Evolutionary conservation across 495 filamentous ascomycete genomes (phyloP).

Genomic region (Aspergillus ellipticus): DNA sequence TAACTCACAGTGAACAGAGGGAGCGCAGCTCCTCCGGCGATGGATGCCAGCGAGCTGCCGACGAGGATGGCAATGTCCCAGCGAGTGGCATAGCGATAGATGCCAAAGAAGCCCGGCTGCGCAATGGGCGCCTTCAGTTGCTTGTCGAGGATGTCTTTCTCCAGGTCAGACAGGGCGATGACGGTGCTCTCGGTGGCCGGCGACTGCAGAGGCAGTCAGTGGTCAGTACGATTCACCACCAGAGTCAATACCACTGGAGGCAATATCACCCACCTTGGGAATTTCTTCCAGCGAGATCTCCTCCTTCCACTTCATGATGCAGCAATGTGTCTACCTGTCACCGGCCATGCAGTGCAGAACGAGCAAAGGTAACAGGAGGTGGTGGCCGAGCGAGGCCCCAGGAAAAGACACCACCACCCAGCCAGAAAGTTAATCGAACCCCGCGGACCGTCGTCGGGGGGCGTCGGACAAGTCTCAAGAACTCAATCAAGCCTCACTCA

Average conservation of each 20-base stretch:
- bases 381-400: neutral
- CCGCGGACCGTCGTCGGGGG: too few species aligned
- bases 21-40: constrained; percentile 73
- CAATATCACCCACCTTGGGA: neutral
- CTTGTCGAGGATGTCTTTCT: constrained; percentile 61
- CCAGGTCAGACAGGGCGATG: constrained; percentile 24
- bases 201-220: too few species aligned
- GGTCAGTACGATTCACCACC: too few species aligned
- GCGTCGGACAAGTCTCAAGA: too few species aligned
- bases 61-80: constrained; percentile 70
- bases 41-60: constrained; percentile 59
- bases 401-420: neutral
- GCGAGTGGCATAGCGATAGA: constrained; percentile 76
- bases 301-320: constrained; percentile 6
- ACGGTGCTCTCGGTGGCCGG: constrained; percentile 1
- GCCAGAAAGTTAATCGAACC: neutral
- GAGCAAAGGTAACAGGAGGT: neutral
- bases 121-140: constrained; percentile 68
- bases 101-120: constrained; percentile 58
- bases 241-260: too few species aligned
- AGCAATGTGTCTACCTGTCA: neutral
- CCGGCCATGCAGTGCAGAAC: neutral
- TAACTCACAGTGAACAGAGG: constrained; percentile 84
- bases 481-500: too few species aligned
- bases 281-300: constrained; percentile 4